Conservation (phyloP, 345 rosid species). For the Arabidopsis arenosa region DNA sequence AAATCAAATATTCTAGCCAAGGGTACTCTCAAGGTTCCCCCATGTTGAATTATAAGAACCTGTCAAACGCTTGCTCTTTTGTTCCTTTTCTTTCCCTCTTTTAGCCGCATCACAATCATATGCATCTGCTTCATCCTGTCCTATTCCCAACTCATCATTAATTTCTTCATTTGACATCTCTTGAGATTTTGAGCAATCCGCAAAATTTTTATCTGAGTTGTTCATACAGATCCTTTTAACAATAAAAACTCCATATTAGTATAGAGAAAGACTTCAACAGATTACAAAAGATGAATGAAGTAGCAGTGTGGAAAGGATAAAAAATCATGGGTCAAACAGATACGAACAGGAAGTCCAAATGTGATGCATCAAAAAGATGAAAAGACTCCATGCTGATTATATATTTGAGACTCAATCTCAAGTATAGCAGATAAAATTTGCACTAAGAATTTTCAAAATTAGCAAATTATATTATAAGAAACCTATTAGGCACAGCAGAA, state of each 20-base stretch:
- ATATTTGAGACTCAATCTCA: background rate
- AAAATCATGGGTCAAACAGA: background rate
- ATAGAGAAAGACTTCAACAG: background rate
- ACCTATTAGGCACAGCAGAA: constrained; percentile 10
- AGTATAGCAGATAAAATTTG: constrained; percentile 8
- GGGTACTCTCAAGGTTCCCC: constrained; percentile 6
- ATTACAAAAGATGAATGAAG: constrained; percentile 6
- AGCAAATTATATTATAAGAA: background rate
- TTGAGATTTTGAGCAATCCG: constrained; percentile 84
- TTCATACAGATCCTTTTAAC: constrained; percentile 80
- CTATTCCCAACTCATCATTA: constrained; percentile 88
- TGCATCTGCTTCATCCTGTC: constrained; percentile 87
- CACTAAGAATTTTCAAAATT: background rate
- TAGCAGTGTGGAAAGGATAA: constrained; percentile 18
- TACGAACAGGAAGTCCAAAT: constrained; percentile 9
- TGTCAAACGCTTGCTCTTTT: constrained; percentile 52
- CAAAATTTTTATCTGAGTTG: constrained; percentile 66
- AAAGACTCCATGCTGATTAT: background rate
- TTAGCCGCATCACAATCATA: constrained; percentile 56
- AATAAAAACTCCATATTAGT: constrained; percentile 30
- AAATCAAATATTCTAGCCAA: constrained; percentile 9
- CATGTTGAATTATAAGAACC: constrained; percentile 52
- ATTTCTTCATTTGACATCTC: constrained; percentile 95
- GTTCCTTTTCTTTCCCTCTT: constrained; percentile 58
- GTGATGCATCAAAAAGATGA: constrained; percentile 6